Percentiles rank a stretch among this genome's conserved stretches.
Evolutionary conservation across 2,329 filamentous ascomycete genomes (phyloP).

Genomic region (Exophiala sp.): DNA sequence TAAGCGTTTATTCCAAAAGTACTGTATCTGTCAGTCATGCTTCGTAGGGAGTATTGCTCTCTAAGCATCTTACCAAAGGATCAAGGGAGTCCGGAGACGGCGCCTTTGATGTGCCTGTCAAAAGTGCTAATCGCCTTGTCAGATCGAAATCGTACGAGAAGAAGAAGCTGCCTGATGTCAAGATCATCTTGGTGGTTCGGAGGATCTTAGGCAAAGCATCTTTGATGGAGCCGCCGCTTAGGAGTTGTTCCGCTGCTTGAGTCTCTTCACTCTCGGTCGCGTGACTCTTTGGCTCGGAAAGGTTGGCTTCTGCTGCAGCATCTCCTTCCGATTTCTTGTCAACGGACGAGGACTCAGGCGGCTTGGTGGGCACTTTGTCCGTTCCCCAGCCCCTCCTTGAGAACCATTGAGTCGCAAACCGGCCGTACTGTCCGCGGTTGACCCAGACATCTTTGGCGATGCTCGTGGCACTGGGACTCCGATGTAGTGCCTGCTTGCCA

Average conservation of each 20-base stretch:
- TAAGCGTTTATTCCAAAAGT: constrained; percentile 86
- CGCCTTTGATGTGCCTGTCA: constrained; percentile 9
- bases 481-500: constrained; percentile 11
- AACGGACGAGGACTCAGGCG: neutral
- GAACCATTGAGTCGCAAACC: constrained; percentile 89
- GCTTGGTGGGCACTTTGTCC: neutral
- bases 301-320: constrained; percentile 10
- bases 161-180: constrained; percentile 81
- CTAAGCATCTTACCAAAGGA: constrained; percentile 9
- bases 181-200: constrained; percentile 75
- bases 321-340: constrained; percentile 2
- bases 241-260: constrained; percentile 4
- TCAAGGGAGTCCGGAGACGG: constrained; percentile 17
- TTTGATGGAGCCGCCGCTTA: constrained; percentile 34
- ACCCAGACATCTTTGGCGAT: constrained; percentile 86
- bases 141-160: constrained; percentile 94
- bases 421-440: constrained; percentile 73
- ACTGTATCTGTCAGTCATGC: constrained; percentile 40
- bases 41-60: neutral
- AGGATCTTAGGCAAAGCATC: constrained; percentile 75
- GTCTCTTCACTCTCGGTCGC: constrained; percentile 1
- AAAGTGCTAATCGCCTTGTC: constrained; percentile 55
- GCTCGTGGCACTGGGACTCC: constrained; percentile 48
- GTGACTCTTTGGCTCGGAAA: constrained; percentile 1
- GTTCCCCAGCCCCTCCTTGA: constrained; percentile 67